These are phyloP conservation scores for Trichoderma sp. DNA, from an alignment of 2,329 filamentous ascomycete genomes.

Conservation along the genomic window DNA sequence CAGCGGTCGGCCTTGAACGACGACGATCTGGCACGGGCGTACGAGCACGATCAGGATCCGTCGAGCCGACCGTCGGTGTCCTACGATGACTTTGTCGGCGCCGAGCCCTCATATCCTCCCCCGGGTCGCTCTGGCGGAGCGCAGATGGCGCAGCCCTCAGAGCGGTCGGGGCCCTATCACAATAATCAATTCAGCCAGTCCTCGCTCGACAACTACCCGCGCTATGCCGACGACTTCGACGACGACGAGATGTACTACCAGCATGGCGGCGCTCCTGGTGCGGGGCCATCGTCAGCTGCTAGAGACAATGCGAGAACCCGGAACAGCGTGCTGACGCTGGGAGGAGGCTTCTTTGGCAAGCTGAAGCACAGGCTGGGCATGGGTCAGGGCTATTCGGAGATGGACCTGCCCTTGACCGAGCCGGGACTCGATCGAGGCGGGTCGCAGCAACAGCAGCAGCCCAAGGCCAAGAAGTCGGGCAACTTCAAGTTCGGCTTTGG, in stretches of 20 bases:
- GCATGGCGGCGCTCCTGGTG: conserved; percentile 59
- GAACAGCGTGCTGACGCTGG: conserved; percentile 84
- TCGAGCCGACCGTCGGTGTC: conserved; percentile 78
- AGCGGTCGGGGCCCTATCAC: conserved; percentile 41
- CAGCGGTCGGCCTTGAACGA: conserved; percentile 77
- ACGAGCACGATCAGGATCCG: conserved; percentile 65
- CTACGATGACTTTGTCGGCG: conserved; percentile 92
- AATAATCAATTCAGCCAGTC: conserved; percentile 65
- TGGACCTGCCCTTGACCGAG: conserved; percentile 94
- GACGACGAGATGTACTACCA: conserved; percentile 84
- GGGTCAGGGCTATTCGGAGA: conserved; percentile 87
- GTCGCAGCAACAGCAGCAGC: conserved; percentile 31
- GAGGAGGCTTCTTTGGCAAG: conserved; percentile 80
- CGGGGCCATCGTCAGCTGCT: conserved; percentile 48
- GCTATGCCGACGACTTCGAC: conserved; percentile 85
- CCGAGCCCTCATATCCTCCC: conserved; percentile 47
- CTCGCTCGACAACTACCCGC: conserved; percentile 82
- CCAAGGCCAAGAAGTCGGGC: conserved; percentile 57
- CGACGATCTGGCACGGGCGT: conserved; percentile 73
- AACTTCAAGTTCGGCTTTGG: conserved; percentile 94
- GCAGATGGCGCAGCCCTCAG: conserved; percentile 11
- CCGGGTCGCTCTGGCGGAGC: conserved; percentile 40
- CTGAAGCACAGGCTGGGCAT: conserved; percentile 91
- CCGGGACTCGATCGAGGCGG: conserved; percentile 45
- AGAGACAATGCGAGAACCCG: conserved; percentile 64